A percentile compares a stretch with the other conserved stretches of the same genome.
These are phyloP conservation scores for Blastocystis sp. DNA, from an alignment of 352 stramenopile genomes.

Conservation along the genomic window DNA sequence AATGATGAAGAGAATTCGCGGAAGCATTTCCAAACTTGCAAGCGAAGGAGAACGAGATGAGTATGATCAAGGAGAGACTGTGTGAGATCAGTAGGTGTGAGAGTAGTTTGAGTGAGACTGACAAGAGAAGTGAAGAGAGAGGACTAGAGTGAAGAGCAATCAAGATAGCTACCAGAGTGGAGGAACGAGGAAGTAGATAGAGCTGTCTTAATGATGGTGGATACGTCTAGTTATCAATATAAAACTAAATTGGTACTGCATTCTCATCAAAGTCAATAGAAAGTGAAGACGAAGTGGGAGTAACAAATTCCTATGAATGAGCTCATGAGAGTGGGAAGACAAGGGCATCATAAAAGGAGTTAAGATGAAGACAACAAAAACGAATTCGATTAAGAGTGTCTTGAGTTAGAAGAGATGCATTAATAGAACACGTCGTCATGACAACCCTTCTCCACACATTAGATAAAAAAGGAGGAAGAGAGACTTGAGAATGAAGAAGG, in stretches of 20 bases:
- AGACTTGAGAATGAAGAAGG: background rate
- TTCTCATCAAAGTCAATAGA: background rate
- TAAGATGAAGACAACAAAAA: background rate
- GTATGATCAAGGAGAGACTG: background rate
- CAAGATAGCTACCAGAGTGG: background rate
- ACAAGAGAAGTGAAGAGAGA: background rate
- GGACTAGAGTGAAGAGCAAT: background rate
- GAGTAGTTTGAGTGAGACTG: background rate
- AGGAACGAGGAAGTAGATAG: background rate
- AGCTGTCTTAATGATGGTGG: background rate
- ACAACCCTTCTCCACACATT: slow-evolving; percentile 1
- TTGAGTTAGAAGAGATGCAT: background rate
- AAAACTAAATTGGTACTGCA: background rate
- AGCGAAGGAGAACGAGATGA: background rate
- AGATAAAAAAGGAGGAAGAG: background rate
- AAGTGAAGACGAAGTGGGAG: background rate
- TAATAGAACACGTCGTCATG: background rate
- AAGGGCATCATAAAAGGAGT: background rate
- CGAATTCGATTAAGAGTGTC: background rate
- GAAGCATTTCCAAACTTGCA: background rate
- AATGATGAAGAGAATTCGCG: background rate
- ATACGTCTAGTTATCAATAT: background rate
- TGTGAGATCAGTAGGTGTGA: background rate
- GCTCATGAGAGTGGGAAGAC: too few species aligned
- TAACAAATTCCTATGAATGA: background rate